A percentile compares a stretch with the other conserved stretches of the same genome.
Conservation (phyloP, 208 protist genomes). For the Naegleria fowleri region DNA sequence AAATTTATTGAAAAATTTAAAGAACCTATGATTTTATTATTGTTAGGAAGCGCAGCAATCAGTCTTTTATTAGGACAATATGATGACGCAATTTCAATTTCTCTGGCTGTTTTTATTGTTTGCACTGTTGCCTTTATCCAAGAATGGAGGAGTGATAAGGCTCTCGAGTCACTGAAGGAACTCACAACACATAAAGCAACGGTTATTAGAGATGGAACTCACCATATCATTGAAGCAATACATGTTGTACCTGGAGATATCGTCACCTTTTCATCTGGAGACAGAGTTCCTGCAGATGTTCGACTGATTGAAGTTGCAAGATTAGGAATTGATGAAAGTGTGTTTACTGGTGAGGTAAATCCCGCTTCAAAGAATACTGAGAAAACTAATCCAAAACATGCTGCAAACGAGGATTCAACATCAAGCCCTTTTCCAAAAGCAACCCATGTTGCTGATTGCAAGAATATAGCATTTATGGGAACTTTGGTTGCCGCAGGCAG, state of each 20-base stretch:
- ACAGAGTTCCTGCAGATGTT: conserved; percentile 18
- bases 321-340: not conserved
- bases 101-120: conserved; percentile 20
- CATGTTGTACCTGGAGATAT: conserved; percentile 14
- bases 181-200: not conserved
- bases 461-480: conserved; percentile 84
- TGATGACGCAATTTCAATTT: conserved; percentile 19
- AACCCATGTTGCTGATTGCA: not conserved
- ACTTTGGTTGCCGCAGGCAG: conserved; percentile 81
- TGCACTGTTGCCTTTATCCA: conserved; percentile 21
- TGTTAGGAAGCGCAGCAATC: not conserved
- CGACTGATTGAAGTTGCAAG: not conserved
- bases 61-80: conserved; percentile 11
- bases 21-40: conserved; percentile 25
- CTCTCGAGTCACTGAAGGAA: not conserved
- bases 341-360: conserved; percentile 53
- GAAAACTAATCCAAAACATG: conserved; percentile 20
- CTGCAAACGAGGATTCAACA: not conserved
- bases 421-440: conserved; percentile 12
- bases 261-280: not conserved
- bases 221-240: conserved; percentile 28
- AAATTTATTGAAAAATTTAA: conserved; percentile 27
- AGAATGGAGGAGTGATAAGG: conserved; percentile 6
- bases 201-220: conserved; percentile 30
- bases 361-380: conserved; percentile 43